Percentiles rank a stretch among this genome's conserved stretches.
Conservation (phyloP, 1,139 yeast species). For the Schwanniomyces etchellsii region DNA sequence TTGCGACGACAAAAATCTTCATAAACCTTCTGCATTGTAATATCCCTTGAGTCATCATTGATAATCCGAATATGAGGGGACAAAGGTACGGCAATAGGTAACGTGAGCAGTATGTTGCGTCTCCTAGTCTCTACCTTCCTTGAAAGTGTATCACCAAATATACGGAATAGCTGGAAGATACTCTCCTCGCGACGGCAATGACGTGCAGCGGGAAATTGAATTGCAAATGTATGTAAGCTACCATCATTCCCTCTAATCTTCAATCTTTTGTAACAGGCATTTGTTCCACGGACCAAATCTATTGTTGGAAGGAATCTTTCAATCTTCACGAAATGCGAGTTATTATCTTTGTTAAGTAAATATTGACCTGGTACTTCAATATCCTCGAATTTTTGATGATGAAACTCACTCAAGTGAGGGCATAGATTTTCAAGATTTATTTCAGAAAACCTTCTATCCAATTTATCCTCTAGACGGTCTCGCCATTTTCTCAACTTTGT, state of each 20-base stretch:
- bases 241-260: constrained; percentile 95
- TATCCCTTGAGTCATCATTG: constrained; percentile 73
- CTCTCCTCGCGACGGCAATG: constrained; percentile 96
- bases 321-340: constrained; percentile 83
- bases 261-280: constrained; percentile 86
- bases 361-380: constrained; percentile 98
- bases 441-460: constrained; percentile 75
- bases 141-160: constrained; percentile 74
- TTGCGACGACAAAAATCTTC: constrained; percentile 78
- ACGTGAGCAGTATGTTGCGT: constrained; percentile 76
- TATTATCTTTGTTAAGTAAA: constrained; percentile 74
- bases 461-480: constrained; percentile 82
- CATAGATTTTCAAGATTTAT: constrained; percentile 84
- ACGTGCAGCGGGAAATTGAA: constrained; percentile 96
- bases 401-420: constrained; percentile 95
- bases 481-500: constrained; percentile 86
- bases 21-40: constrained; percentile 80
- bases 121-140: constrained; percentile 85
- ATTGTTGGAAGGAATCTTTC: constrained; percentile 88
- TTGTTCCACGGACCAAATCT: constrained; percentile 84
- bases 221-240: constrained; percentile 84
- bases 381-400: constrained; percentile 96
- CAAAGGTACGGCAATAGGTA: constrained; percentile 90
- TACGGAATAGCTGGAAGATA: constrained; percentile 83
- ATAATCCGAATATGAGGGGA: constrained; percentile 93